Evolutionary conservation across 441 rosid species (phyloP), one percentile per base, ranked within the genome.

Genomic region (Jatropha podagrica): DNA sequence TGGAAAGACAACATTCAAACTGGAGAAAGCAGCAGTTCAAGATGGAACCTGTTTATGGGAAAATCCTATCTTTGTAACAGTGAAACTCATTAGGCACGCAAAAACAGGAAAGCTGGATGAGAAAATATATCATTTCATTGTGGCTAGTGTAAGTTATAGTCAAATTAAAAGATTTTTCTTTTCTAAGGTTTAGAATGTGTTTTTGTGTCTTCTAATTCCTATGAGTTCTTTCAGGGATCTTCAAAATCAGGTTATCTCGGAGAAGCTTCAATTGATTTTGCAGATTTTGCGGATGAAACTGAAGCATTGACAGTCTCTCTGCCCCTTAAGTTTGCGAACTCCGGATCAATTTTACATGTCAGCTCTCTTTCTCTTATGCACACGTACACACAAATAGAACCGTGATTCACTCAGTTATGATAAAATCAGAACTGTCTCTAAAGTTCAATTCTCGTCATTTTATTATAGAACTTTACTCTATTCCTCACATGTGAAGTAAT

Each of bases 31-130:
- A 68, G 78, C 79, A 18, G 86, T 90, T 41, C 78, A 69, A 56
- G 87, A 87, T 55, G 96, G 95, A 46, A 79, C 71, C 75, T 92
- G 95, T 76, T 81, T 81, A 63, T 94, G 98, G 98, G 92, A 86
- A 38, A 86, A 81, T 72, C 94, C 98, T 3, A 84, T 89, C 14
- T 87, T 82, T 65, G 96, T 90, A 77, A 79, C 95, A 2, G 89
- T 92, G 48, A 90, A 86, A 56, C 87, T 92, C 78, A 74, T 81
- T 44, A 77, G 79, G 75, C 96, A 91, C 70, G 86, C 76, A 14
- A 94, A 91, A 79, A 88, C 87, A 14, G 97, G 92, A 65, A 90
- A 83, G 61, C 83, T 91, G 79, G 84, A 86, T 71, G 94, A 89
- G 81, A 91, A 81, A 77, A 84, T 87, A 70, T 94, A 86, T 74